Conservation (phyloP, 2,329 filamentous ascomycete species). For the Fusarium abutilonis region DNA sequence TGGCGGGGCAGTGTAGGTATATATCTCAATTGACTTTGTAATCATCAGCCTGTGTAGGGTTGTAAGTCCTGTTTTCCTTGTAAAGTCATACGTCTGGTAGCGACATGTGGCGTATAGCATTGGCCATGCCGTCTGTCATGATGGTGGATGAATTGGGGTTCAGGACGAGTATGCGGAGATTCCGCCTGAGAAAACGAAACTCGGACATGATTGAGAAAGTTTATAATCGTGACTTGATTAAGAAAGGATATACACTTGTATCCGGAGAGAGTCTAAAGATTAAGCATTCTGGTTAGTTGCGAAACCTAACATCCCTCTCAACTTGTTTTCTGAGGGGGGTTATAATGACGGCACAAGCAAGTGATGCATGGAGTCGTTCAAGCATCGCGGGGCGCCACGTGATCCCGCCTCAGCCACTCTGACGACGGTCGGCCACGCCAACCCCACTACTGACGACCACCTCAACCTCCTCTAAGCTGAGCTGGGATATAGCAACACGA, state of each 20-base stretch:
- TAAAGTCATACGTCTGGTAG: slow-evolving; percentile 40
- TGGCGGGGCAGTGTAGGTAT: slow-evolving; percentile 72
- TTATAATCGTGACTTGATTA: background rate
- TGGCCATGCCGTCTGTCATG: slow-evolving; percentile 75
- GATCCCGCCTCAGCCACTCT: slow-evolving; percentile 50
- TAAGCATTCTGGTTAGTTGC: background rate
- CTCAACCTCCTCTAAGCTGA: slow-evolving; percentile 46
- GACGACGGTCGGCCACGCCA: slow-evolving; percentile 49
- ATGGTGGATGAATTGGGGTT: slow-evolving; percentile 80
- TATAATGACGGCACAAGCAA: slow-evolving; percentile 10
- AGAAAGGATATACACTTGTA: background rate
- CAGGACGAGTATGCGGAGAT: slow-evolving; percentile 69
- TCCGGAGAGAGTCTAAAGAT: background rate
- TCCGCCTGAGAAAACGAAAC: slow-evolving; percentile 25
- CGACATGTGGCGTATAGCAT: slow-evolving; percentile 56
- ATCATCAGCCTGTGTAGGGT: slow-evolving; percentile 30
- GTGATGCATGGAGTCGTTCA: background rate
- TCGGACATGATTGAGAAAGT: slow-evolving; percentile 35
- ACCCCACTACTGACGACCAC: slow-evolving; percentile 51
- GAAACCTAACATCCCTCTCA: background rate
- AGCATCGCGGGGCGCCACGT: slow-evolving; percentile 50
- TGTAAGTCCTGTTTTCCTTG: background rate
- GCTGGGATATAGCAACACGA: slow-evolving; percentile 42
- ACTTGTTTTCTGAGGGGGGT: slow-evolving; percentile 10
- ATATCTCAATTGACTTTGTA: slow-evolving; percentile 59